phyloP scores from a whole-genome alignment of 2,329 filamentous ascomycete genomes.

The Ophiostoma tasmaniense region DNA sequence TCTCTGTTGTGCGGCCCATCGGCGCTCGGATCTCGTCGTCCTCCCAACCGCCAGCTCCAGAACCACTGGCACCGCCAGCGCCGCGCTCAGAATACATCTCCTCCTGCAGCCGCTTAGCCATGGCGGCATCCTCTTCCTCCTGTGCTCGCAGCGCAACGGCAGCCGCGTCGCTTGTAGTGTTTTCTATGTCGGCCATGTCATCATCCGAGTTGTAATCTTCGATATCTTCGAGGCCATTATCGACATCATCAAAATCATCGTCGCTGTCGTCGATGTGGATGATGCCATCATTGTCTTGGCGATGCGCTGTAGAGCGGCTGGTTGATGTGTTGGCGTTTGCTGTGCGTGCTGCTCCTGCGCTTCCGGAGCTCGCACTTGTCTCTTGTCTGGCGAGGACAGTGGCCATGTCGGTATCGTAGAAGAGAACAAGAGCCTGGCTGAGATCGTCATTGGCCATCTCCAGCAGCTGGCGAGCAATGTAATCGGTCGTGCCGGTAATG shows the following conservation, averaged over 20 bases:
- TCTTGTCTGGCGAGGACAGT: background rate
- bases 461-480: constrained; percentile 74
- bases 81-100: constrained; percentile 60
- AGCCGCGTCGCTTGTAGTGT: constrained; percentile 27
- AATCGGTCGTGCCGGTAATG: constrained; percentile 67
- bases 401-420: constrained; percentile 77
- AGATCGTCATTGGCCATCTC: constrained; percentile 76
- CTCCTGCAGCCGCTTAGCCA: constrained; percentile 85
- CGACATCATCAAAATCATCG: constrained; percentile 51
- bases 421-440: constrained; percentile 80
- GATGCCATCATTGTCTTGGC: constrained; percentile 46
- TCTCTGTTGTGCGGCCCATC: constrained; percentile 85
- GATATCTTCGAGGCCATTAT: constrained; percentile 34
- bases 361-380: background rate
- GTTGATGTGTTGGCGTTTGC: background rate
- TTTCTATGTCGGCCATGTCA: constrained; percentile 29
- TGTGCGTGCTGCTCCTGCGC: constrained; percentile 15
- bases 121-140: constrained; percentile 83
- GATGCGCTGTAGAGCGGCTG: constrained; percentile 12
- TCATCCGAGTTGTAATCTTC: constrained; percentile 28
- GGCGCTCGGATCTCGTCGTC: constrained; percentile 68
- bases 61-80: background rate
- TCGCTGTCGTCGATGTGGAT: constrained; percentile 67
- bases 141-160: constrained; percentile 41
- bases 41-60: background rate